Conservation (phyloP, 2,329 filamentous ascomycete species). For the Dichotomopilus funicola region DNA sequence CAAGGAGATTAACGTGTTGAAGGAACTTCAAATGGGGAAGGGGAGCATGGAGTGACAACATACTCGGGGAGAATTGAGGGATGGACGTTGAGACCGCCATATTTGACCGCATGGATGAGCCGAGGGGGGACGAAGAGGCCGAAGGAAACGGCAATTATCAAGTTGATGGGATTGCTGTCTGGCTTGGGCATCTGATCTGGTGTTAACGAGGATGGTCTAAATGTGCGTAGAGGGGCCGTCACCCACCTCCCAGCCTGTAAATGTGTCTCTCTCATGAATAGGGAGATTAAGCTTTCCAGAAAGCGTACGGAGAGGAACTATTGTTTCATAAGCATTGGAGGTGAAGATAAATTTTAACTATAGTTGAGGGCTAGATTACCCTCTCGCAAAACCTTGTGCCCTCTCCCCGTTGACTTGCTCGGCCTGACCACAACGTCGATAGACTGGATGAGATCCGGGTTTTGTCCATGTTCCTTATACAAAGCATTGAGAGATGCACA, state of each 20-base stretch:
- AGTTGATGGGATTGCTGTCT: conserved; percentile 47
- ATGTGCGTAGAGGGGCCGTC: background rate
- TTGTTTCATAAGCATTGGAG: background rate
- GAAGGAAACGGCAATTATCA: conserved; percentile 91
- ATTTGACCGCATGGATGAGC: conserved; percentile 62
- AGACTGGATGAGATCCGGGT: conserved; percentile 55
- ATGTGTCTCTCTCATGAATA: conserved; percentile 72
- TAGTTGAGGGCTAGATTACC: conserved; percentile 39
- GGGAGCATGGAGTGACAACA: conserved; percentile 15
- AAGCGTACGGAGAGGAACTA: conserved; percentile 66
- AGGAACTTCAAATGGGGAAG: background rate
- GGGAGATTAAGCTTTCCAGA: conserved; percentile 58
- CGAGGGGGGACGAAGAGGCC: conserved; percentile 79
- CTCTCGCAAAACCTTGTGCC: conserved; percentile 59
- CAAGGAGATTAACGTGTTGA: background rate
- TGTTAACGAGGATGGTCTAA: background rate
- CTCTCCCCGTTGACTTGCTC: conserved; percentile 70
- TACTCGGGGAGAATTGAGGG: conserved; percentile 85
- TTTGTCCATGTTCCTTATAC: conserved; percentile 48
- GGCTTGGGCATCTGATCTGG: conserved; percentile 15
- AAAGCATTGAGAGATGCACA: conserved; percentile 68
- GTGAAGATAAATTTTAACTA: background rate
- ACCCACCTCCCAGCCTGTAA: conserved; percentile 70
- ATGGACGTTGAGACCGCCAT: conserved; percentile 89
- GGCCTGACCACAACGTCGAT: conserved; percentile 83